Percentiles rank a stretch among this genome's conserved stretches.
phyloP scores from a whole-genome alignment of 2,329 filamentous ascomycete genomes.

The Bipolaris victoriae region DNA sequence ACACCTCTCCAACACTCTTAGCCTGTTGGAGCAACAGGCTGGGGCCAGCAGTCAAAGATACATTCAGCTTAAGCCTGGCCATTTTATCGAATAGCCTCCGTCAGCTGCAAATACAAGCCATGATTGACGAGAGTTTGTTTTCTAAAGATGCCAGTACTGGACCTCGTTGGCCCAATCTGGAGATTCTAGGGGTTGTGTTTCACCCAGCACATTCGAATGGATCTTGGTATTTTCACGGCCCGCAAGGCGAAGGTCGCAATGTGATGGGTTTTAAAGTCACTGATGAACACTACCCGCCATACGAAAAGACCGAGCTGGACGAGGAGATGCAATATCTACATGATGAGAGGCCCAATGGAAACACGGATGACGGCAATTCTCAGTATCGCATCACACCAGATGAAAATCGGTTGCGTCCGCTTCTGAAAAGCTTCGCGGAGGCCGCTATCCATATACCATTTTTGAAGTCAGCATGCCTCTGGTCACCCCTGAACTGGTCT shows the following conservation, averaged over 20 bases:
- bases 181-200: slow-evolving; percentile 22
- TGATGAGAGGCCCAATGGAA: neutral
- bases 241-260: slow-evolving; percentile 13
- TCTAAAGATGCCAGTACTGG: slow-evolving; percentile 12
- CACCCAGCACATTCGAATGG: slow-evolving; percentile 21
- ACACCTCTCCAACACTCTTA: slow-evolving; percentile 15
- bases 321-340: slow-evolving; percentile 1
- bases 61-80: slow-evolving; percentile 26
- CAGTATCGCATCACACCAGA: slow-evolving; percentile 16
- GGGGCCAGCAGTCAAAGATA: slow-evolving; percentile 15
- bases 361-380: neutral
- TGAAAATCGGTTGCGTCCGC: slow-evolving; percentile 12
- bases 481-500: slow-evolving; percentile 14
- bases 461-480: slow-evolving; percentile 18
- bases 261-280: slow-evolving; percentile 1
- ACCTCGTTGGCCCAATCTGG: slow-evolving; percentile 26
- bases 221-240: slow-evolving; percentile 25
- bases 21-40: slow-evolving; percentile 11
- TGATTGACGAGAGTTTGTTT: slow-evolving; percentile 25
- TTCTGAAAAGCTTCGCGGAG: slow-evolving; percentile 24
- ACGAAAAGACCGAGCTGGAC: slow-evolving; percentile 14
- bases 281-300: slow-evolving; percentile 18
- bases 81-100: slow-evolving; percentile 21
- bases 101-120: slow-evolving; percentile 11
- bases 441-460: slow-evolving; percentile 20